These are phyloP conservation scores for Penicillium sp. DNA, from an alignment of 2,329 filamentous ascomycete species.

Conservation along the genomic window DNA sequence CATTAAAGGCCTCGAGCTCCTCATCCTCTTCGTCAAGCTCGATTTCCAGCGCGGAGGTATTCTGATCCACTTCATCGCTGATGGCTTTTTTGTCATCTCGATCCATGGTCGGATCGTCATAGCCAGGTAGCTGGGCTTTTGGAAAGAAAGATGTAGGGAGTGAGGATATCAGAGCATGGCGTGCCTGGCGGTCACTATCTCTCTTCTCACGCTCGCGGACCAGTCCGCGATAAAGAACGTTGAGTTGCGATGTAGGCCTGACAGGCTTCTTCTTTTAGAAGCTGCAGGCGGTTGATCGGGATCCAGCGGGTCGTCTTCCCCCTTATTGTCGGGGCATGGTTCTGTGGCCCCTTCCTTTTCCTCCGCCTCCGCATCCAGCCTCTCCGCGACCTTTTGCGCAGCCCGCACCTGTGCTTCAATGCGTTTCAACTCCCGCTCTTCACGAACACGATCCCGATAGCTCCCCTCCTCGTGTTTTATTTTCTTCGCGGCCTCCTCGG, in stretches of 20 bases:
- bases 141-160: conserved; percentile 37
- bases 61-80: conserved; percentile 45
- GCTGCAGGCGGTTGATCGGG: conserved; percentile 9
- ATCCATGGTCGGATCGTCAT: conserved; percentile 67
- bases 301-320: conserved; percentile 19
- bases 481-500: conserved; percentile 56
- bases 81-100: conserved; percentile 67
- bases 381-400: conserved; percentile 79
- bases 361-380: conserved; percentile 60
- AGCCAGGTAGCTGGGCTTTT: conserved; percentile 54
- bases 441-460: conserved; percentile 68
- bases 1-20: conserved; percentile 76
- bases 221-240: conserved; percentile 75
- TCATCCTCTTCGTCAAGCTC: conserved; percentile 67
- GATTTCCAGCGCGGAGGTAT: conserved; percentile 45
- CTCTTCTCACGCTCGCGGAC: conserved; percentile 65
- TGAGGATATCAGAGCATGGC: conserved; percentile 33
- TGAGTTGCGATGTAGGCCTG: conserved; percentile 62
- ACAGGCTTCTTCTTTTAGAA: conserved; percentile 19
- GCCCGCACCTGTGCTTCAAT: conserved; percentile 67
- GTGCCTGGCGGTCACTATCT: conserved; percentile 35
- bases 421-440: conserved; percentile 65
- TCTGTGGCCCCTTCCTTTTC: conserved; percentile 9
- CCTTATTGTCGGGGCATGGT: conserved; percentile 1
- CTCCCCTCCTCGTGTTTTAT: conserved; percentile 63